These are phyloP conservation scores for Hippophae rhamnoides DNA, from an alignment of 306 rosid species.

Conservation along the genomic window DNA sequence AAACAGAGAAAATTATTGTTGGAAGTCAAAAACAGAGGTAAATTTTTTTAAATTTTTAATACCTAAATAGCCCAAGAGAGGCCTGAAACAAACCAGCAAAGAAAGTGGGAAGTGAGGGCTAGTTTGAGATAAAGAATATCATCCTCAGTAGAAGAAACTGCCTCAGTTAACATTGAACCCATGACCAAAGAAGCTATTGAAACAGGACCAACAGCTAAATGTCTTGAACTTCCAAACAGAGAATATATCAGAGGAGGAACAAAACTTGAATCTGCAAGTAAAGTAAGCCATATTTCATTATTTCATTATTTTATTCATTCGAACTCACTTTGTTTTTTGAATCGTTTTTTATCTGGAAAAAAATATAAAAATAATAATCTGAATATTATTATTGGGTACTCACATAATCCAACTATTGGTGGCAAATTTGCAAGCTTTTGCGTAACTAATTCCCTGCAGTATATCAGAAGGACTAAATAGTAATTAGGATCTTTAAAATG, in stretches of 20 bases:
- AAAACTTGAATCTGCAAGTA: slow-evolving; percentile 66
- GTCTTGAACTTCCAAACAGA: slow-evolving; percentile 65
- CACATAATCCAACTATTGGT: slow-evolving; percentile 68
- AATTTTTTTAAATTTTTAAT: background rate
- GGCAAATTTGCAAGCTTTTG: slow-evolving; percentile 84
- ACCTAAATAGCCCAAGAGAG: slow-evolving; percentile 70
- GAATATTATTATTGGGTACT: slow-evolving; percentile 17
- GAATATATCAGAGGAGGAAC: slow-evolving; percentile 74
- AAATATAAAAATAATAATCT: background rate
- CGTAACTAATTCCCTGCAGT: slow-evolving; percentile 74
- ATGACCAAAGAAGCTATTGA: slow-evolving; percentile 72
- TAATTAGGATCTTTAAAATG: background rate
- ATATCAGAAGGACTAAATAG: background rate
- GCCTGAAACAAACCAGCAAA: slow-evolving; percentile 74
- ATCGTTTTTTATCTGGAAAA: background rate
- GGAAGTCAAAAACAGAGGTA: background rate
- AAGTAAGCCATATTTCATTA: no score
- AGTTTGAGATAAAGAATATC: slow-evolving; percentile 55
- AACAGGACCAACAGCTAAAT: slow-evolving; percentile 73
- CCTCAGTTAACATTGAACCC: slow-evolving; percentile 71
- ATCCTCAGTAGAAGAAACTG: slow-evolving; percentile 37
- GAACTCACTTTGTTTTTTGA: background rate
- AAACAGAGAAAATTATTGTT: background rate
- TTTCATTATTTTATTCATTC: background rate
- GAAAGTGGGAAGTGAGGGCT: slow-evolving; percentile 67